A percentile compares a stretch with the other conserved stretches of the same genome.
These are phyloP conservation scores for Fusarium sp. DNA, from an alignment of 2,329 filamentous ascomycete genomes.

Conservation along the genomic window DNA sequence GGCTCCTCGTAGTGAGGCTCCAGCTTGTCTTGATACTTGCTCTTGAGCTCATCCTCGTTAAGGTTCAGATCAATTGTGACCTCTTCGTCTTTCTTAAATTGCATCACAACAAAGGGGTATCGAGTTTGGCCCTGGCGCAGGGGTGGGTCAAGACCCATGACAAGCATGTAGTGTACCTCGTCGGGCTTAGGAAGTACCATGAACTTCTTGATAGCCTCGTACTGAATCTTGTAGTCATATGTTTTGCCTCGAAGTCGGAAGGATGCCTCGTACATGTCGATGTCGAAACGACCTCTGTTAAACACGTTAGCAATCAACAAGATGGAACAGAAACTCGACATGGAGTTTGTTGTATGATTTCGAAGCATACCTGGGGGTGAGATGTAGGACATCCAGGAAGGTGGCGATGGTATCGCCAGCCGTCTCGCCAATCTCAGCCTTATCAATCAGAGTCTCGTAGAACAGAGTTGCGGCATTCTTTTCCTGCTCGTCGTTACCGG, in stretches of 20 bases:
- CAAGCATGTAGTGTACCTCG: conserved; percentile 94
- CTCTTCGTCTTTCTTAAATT: conserved; percentile 97
- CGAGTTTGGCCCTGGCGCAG: conserved; percentile 96
- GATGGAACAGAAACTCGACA: neutral
- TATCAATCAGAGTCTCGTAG: conserved; percentile 97
- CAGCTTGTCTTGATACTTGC: conserved; percentile 89
- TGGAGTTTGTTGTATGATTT: neutral
- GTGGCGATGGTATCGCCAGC: conserved; percentile 98
- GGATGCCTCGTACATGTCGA: conserved; percentile 98
- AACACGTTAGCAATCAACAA: conserved; percentile 11
- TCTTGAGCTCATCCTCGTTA: conserved; percentile 86
- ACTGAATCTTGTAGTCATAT: conserved; percentile 99
- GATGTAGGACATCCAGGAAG: conserved; percentile 95
- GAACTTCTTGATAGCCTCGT: conserved; percentile 97
- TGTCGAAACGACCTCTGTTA: conserved; percentile 94
- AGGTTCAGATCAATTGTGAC: conserved; percentile 97
- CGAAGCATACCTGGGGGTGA: conserved; percentile 81
- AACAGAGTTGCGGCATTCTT: conserved; percentile 97
- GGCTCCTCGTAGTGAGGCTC: conserved; percentile 92
- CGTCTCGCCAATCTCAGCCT: conserved; percentile 98
- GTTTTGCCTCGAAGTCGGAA: conserved; percentile 98
- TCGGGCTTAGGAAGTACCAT: conserved; percentile 99
- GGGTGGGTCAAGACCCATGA: conserved; percentile 92
- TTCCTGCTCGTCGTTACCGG: conserved; percentile 68
- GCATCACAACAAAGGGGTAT: conserved; percentile 99